phyloP scores from a whole-genome alignment of 805 yeast species.

The Ogataea thermomethanolica region DNA sequence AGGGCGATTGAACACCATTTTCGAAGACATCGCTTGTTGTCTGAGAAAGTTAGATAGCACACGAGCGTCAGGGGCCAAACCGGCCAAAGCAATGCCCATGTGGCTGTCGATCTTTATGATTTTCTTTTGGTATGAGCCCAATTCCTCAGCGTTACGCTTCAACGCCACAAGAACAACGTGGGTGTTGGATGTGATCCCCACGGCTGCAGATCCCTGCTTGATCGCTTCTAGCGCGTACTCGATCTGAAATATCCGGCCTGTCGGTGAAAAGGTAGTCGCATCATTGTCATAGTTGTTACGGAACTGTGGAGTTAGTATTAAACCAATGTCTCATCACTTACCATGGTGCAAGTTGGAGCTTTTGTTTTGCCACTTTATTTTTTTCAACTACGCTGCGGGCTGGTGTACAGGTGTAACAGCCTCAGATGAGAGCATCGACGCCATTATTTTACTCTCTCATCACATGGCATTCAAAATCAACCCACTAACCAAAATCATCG shows the following conservation, averaged over 20 bases:
- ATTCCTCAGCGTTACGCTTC: constrained; percentile 94
- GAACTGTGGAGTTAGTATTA: constrained; percentile 46
- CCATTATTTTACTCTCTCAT: background rate
- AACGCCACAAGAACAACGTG: constrained; percentile 92
- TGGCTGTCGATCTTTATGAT: constrained; percentile 89
- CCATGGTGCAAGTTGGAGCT: constrained; percentile 5
- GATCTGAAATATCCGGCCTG: constrained; percentile 86
- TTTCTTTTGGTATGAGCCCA: constrained; percentile 95
- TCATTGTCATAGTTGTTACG: constrained; percentile 99
- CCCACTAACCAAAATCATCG: constrained; percentile 75
- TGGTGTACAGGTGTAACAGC: constrained; percentile 8
- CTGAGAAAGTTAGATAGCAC: constrained; percentile 85
- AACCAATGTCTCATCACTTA: background rate
- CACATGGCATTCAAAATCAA: constrained; percentile 35
- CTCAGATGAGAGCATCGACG: background rate
- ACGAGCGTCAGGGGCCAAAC: constrained; percentile 97
- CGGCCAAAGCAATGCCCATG: constrained; percentile 93
- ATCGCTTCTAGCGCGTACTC: constrained; percentile 94
- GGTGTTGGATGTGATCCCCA: constrained; percentile 81
- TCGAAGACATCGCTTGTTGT: constrained; percentile 86
- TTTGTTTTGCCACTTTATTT: constrained; percentile 17
- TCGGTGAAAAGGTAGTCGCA: constrained; percentile 95
- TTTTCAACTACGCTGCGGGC: background rate
- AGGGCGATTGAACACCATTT: constrained; percentile 81
- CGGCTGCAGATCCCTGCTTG: constrained; percentile 97